Conservation (phyloP, 345 rosid genomes). For the Jatropha curcas region DNA sequence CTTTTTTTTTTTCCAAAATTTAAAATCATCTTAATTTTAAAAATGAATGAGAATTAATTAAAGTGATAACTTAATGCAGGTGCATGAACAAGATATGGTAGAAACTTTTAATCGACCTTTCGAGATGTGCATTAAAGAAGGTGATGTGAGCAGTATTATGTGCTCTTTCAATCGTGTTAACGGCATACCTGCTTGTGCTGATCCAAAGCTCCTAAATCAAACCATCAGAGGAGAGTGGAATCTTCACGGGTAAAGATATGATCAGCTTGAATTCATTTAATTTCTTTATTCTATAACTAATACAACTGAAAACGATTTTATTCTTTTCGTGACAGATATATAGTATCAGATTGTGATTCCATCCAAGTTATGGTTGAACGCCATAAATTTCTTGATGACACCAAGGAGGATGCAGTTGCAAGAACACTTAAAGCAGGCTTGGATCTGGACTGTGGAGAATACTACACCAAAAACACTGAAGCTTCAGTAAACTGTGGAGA, state of each 20-base stretch:
- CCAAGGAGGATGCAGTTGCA: constrained; percentile 59
- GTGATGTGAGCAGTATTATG: constrained; percentile 52
- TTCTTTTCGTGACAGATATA: constrained; percentile 34
- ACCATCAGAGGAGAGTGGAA: constrained; percentile 50
- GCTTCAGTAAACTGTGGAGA: constrained; percentile 46
- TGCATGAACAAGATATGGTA: constrained; percentile 37
- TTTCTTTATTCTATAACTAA: background rate
- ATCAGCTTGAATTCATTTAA: no score
- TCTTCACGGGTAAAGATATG: constrained; percentile 47
- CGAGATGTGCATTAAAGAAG: constrained; percentile 48
- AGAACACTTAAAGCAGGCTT: constrained; percentile 59
- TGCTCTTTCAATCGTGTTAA: constrained; percentile 50
- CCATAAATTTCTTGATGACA: constrained; percentile 44
- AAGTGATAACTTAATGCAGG: constrained; percentile 14
- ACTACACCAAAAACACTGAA: constrained; percentile 31
- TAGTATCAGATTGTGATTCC: constrained; percentile 60
- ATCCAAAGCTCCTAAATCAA: constrained; percentile 36
- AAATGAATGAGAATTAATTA: no score
- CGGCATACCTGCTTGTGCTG: constrained; percentile 51
- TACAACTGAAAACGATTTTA: no score
- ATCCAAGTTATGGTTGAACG: constrained; percentile 45
- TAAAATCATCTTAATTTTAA: no score
- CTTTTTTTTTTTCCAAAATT: no score
- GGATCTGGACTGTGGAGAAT: constrained; percentile 70
- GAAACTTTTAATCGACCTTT: constrained; percentile 39